Conservation (phyloP, 2,329 filamentous ascomycete genomes). For the Fusarium beomiforme region DNA sequence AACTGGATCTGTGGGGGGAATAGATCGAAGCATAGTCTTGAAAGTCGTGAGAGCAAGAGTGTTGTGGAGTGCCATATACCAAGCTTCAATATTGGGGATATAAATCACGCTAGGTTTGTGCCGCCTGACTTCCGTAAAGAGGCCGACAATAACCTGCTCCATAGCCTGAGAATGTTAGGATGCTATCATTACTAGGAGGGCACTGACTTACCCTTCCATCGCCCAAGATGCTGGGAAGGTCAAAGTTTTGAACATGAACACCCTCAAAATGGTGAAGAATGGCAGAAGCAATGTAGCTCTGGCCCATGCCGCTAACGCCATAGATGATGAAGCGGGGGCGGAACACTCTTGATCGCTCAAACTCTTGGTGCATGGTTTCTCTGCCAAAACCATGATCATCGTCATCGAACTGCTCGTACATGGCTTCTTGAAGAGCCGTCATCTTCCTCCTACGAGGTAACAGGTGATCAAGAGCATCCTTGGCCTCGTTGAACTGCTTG, state of each 20-base stretch:
- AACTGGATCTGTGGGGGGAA: conserved; percentile 91
- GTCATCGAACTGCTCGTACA: conserved; percentile 87
- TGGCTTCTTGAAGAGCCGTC: conserved; percentile 92
- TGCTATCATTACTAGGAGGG: neutral
- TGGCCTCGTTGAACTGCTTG: conserved; percentile 75
- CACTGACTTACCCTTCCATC: conserved; percentile 74
- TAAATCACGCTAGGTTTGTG: conserved; percentile 97
- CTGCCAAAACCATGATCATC: conserved; percentile 85
- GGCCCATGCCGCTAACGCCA: conserved; percentile 90
- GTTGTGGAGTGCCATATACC: conserved; percentile 73
- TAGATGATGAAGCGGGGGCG: conserved; percentile 86
- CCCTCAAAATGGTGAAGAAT: conserved; percentile 92
- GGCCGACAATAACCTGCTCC: conserved; percentile 88
- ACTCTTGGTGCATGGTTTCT: conserved; percentile 79
- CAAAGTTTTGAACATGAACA: conserved; percentile 93
- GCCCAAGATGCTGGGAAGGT: conserved; percentile 85
- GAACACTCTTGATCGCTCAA: conserved; percentile 89
- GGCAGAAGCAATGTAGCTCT: conserved; percentile 86
- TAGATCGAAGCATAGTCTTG: conserved; percentile 79
- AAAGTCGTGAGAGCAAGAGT: conserved; percentile 84
- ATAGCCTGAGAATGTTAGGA: conserved; percentile 62
- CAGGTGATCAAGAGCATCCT: conserved; percentile 75
- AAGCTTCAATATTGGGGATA: conserved; percentile 88
- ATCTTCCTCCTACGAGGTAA: conserved; percentile 86
- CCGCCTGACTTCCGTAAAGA: conserved; percentile 91